phyloP scores from a whole-genome alignment of 441 rosid species.

The Raphanus hybrid region DNA sequence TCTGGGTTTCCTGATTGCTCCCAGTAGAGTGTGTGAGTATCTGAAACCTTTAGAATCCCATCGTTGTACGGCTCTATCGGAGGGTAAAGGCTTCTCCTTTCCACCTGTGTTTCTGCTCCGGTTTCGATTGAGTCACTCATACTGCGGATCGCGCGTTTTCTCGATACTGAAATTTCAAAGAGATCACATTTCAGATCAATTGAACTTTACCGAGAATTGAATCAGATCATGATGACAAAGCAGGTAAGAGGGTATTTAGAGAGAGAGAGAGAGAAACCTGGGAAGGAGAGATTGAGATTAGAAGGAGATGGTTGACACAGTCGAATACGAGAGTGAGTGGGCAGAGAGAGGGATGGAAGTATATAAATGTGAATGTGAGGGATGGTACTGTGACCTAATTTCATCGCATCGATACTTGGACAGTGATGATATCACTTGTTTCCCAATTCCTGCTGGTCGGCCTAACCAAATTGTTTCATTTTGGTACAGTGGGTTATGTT shows the following conservation, averaged over 20 bases:
- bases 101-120: constrained; percentile 43
- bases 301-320: background rate
- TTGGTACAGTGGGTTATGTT: too few species aligned
- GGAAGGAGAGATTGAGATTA: constrained; percentile 13
- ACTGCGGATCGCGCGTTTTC: background rate
- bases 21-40: constrained; percentile 73
- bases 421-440: background rate
- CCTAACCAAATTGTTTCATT: too few species aligned
- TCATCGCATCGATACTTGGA: background rate
- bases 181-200: background rate
- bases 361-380: background rate
- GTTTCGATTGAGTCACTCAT: constrained; percentile 54
- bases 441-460: too few species aligned
- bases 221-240: background rate
- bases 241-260: background rate
- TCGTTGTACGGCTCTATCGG: constrained; percentile 68
- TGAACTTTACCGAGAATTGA: too few species aligned
- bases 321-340: background rate
- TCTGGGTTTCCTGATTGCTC: constrained; percentile 93
- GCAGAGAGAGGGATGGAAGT: background rate
- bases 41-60: constrained; percentile 82
- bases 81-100: constrained; percentile 59
- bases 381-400: background rate
- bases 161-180: background rate
- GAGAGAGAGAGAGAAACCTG: constrained; percentile 24